Percentiles rank a stretch among this genome's conserved stretches.
These are phyloP conservation scores for Cercospora sp. DNA, from an alignment of 2,329 filamentous ascomycete species.

Conservation along the genomic window DNA sequence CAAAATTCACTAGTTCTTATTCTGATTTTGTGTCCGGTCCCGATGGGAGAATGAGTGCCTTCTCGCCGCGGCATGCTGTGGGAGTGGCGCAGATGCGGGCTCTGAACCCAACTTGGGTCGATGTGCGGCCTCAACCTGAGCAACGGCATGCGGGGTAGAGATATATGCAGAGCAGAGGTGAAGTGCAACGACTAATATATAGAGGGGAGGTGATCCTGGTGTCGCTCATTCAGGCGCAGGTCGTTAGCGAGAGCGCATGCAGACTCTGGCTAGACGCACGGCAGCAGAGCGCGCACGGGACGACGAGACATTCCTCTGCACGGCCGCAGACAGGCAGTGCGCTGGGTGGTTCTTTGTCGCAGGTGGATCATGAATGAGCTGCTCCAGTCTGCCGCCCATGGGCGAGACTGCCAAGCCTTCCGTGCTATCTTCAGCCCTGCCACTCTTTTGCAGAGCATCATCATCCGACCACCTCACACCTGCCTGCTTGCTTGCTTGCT, in stretches of 20 bases:
- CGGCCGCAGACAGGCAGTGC: background rate
- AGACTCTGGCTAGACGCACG: background rate
- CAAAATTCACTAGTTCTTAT: background rate
- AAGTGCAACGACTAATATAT: background rate
- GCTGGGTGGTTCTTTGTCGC: background rate
- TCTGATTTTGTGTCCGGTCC: background rate
- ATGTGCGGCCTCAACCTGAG: background rate
- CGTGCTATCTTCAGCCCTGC: background rate
- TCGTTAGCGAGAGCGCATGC: background rate
- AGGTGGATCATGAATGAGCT: background rate
- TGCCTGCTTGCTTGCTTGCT: background rate
- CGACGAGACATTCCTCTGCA: constrained; percentile 2
- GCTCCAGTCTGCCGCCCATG: background rate
- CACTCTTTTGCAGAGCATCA: background rate
- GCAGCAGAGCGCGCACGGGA: background rate
- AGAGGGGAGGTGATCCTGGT: background rate
- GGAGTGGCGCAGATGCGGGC: background rate
- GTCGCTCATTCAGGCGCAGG: background rate
- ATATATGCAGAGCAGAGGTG: background rate
- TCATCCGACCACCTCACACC: background rate
- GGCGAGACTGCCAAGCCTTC: background rate
- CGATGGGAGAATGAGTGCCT: background rate
- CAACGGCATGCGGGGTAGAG: background rate
- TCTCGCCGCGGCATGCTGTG: background rate
- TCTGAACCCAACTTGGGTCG: background rate